Conservation (phyloP, 306 rosid genomes). For the Neltuma alba region DNA sequence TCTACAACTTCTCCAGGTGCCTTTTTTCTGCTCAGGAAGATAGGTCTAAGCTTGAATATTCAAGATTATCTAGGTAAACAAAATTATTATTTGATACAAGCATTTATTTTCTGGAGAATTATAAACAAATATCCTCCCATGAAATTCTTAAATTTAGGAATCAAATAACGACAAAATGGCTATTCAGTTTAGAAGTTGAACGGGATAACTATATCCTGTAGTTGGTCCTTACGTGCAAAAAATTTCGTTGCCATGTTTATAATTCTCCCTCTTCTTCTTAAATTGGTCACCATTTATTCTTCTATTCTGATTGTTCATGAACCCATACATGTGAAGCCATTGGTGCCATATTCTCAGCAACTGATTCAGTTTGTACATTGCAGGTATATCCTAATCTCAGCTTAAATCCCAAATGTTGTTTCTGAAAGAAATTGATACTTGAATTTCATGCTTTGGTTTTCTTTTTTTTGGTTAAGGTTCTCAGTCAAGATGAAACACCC, state of each 20-base stretch:
- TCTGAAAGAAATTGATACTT: not conserved
- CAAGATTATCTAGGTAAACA: conserved; percentile 69
- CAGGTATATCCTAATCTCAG: conserved; percentile 54
- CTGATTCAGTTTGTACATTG: conserved; percentile 83
- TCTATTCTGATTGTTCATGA: conserved; percentile 26
- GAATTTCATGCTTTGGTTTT: conserved; percentile 22
- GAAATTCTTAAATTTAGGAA: not conserved
- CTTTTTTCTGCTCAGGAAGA: conserved; percentile 47
- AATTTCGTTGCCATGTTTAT: not conserved
- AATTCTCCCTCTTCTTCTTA: not conserved
- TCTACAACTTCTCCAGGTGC: conserved; percentile 60
- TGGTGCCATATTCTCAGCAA: conserved; percentile 82
- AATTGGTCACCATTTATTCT: not conserved
- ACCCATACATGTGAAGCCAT: conserved; percentile 59
- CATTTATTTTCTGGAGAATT: not conserved
- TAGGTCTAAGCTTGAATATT: conserved; percentile 53
- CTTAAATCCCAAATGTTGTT: conserved; percentile 6
- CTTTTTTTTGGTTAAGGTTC: conserved; percentile 56
- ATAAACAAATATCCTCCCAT: not conserved
- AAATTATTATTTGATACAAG: not conserved
- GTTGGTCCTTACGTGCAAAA: not conserved
- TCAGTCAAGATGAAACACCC: conserved; percentile 84
- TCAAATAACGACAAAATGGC: not conserved
- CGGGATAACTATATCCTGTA: not conserved
- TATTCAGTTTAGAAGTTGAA: not conserved